A percentile compares a stretch with the other conserved stretches of the same genome.
These are phyloP conservation scores for Xerocomellus amylosporus DNA, from an alignment of 768 basidiomycete species.

Conservation along the genomic window DNA sequence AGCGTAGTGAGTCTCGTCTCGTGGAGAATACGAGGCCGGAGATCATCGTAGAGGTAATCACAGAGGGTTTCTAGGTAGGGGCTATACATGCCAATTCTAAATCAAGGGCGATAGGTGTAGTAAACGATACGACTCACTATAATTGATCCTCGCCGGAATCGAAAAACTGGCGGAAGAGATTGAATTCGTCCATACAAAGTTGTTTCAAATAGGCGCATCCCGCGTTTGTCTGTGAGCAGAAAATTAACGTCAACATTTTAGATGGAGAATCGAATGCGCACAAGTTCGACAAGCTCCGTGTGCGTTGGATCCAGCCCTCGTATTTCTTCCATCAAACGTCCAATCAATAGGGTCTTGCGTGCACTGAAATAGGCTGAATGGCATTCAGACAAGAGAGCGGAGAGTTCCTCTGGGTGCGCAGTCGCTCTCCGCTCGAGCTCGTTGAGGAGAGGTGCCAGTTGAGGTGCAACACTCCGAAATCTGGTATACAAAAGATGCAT, in stretches of 20 bases:
- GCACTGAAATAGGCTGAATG: constrained; percentile 78
- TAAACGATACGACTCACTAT: constrained; percentile 48
- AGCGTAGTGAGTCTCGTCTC: constrained; percentile 84
- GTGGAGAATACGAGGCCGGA: constrained; percentile 93
- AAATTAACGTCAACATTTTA: neutral
- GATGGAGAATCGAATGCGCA: constrained; percentile 31
- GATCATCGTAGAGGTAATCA: constrained; percentile 92
- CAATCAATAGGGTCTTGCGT: constrained; percentile 68
- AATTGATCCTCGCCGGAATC: constrained; percentile 74
- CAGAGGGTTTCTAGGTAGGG: constrained; percentile 88
- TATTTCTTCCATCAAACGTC: constrained; percentile 78
- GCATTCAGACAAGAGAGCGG: constrained; percentile 79
- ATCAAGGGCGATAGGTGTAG: constrained; percentile 7
- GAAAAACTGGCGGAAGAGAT: constrained; percentile 83
- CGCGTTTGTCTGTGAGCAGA: constrained; percentile 63
- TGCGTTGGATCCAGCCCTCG: constrained; percentile 72
- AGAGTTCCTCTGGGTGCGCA: constrained; percentile 81
- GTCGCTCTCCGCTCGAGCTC: constrained; percentile 81
- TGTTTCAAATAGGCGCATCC: constrained; percentile 94
- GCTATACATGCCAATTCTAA: constrained; percentile 39
- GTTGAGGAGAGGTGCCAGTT: constrained; percentile 72
- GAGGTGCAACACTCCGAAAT: constrained; percentile 68
- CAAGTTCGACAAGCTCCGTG: constrained; percentile 87
- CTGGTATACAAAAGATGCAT: constrained; percentile 88
- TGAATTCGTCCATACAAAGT: constrained; percentile 86